Evolutionary conservation across 2,329 filamentous ascomycete genomes (phyloP), one percentile per base, ranked within the genome.

Genomic region (Pyrenochaeta sp.): DNA sequence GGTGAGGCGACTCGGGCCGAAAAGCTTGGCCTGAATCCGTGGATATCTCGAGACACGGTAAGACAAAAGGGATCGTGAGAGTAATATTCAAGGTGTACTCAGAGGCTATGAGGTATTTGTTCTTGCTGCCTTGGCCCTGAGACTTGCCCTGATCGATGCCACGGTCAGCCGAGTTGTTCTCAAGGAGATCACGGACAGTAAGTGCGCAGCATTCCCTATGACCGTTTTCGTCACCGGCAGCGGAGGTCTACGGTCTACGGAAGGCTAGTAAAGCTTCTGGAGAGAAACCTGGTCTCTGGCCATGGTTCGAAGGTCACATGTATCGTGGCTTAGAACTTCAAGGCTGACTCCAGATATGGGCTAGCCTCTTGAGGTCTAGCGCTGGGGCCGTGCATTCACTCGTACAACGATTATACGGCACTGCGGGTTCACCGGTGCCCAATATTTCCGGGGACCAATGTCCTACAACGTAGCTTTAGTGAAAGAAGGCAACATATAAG

Each of bases 261-360:
- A 30, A 40, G 36, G 32, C 26, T n/a, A n/a, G n/a, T n/a, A 32
- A 35, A 49, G 34, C 45, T 27, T 42, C 13, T 6, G 17, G n/a
- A n/a, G n/a, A n/a, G n/a, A n/a, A n/a, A n/a, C n/a, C n/a, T n/a
- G n/a, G n/a, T n/a, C n/a, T n/a, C n/a, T n/a, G n/a, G n/a, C n/a
- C 20, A 34, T 29, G 23, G 31, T 20, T 26, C 10, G 11, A 14
- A 24, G 15, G 36, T 48, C 29, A 46, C 37, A 39, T 42, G 47
- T 13, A 13, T n/a, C n/a, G 22, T 29, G 40, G 46, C 44, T 38
- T 32, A 35, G 43, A 21, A 14, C 48, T n/a, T 41, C 51, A 51
- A 57, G 55, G 53, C 55, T 53, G 48, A 57, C 29, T 54, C 19
- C 19, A 3, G 18, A 9, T 7, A 17, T 11, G 11, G n/a, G 18